These are phyloP conservation scores for Mycena albidolilacea DNA, from an alignment of 768 basidiomycete genomes.

Conservation along the genomic window DNA sequence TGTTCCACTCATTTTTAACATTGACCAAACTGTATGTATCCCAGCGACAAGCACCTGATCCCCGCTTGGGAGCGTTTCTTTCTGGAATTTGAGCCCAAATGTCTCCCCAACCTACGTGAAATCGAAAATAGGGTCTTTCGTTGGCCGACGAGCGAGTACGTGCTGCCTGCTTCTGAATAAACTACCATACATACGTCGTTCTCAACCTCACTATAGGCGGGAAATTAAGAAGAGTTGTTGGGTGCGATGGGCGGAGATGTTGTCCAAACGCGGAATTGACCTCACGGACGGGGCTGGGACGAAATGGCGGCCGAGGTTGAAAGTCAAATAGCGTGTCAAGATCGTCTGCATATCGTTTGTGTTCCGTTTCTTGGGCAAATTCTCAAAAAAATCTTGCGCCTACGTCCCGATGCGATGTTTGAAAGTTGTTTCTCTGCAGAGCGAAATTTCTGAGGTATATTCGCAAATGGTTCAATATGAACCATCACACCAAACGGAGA, in stretches of 20 bases:
- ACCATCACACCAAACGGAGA: neutral
- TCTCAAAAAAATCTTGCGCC: too few species aligned
- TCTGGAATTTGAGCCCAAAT: neutral
- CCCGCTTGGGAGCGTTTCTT: slow-evolving; percentile 21
- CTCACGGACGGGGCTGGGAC: slow-evolving; percentile 30
- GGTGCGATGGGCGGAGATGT: slow-evolving; percentile 28
- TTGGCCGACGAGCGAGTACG: slow-evolving; percentile 35
- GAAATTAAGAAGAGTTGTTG: slow-evolving; percentile 34
- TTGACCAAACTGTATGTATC: neutral
- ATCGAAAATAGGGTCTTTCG: neutral
- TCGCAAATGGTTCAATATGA: neutral
- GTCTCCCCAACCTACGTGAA: slow-evolving; percentile 24
- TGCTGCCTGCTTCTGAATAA: neutral
- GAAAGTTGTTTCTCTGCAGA: too few species aligned
- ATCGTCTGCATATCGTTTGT: too few species aligned
- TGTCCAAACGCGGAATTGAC: slow-evolving; percentile 20
- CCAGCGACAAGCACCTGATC: neutral
- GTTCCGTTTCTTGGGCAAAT: too few species aligned
- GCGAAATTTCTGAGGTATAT: neutral
- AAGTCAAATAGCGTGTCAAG: neutral
- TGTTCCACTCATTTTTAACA: neutral
- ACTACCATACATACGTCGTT: neutral
- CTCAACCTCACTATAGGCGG: slow-evolving; percentile 9
- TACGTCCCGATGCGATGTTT: too few species aligned
- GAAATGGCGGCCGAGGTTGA: slow-evolving; percentile 31